Base-by-base conservation (phyloP, 495 filamentous ascomycete species). In the Trichoderma parareesei region DNA sequence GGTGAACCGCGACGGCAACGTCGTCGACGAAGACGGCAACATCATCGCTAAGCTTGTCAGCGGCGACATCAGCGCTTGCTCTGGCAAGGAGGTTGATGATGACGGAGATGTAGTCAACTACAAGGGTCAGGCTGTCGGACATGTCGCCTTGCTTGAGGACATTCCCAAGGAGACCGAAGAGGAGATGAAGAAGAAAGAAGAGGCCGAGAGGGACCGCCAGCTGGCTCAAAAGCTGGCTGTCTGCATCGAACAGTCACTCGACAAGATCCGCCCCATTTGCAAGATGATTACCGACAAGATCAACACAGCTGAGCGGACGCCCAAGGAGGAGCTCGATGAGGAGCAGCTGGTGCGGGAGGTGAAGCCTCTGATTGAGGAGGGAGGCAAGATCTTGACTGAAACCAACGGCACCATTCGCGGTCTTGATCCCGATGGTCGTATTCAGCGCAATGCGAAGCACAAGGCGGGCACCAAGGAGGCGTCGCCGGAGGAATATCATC, bases 251-350 rank as follows among this genome's bases (percentile, higher is more conserved):
- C 87, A 91, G 72, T 91, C 90, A 3, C 78, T 96, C 2, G 92
- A 96, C 65, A 87, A 85, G 68, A 84, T 97, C 70, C 85, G 88
- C 68, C 93, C 93, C 3, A 82, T 97, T 67, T 88, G 88, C 82
- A 91, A 91, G 73, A 85, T 91, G 82, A 96, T 96, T 76, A 88
- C 84, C 4, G 88, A 93, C 88, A 81, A 84, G 71, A 85, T 97
- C 69, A 90, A 94, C 63, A 80, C 81, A 64, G 93, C 92, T 44
- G 90, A 96, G 67, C 83, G 85, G 65, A 92, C 88, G 8, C 87
- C 90, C n/a, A 88, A 90, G 73, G 91, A 96, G 9, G 91, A 97
- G 69, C 85, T 95, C 20, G 92, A 97, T 73, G 93, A 97, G 71
- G 91, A 97, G 68, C 81, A 88, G 66, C 84, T 97, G 14, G 93